Evolutionary conservation across 345 rosid genomes (phyloP).

Genomic region (Limnanthes douglasii): DNA sequence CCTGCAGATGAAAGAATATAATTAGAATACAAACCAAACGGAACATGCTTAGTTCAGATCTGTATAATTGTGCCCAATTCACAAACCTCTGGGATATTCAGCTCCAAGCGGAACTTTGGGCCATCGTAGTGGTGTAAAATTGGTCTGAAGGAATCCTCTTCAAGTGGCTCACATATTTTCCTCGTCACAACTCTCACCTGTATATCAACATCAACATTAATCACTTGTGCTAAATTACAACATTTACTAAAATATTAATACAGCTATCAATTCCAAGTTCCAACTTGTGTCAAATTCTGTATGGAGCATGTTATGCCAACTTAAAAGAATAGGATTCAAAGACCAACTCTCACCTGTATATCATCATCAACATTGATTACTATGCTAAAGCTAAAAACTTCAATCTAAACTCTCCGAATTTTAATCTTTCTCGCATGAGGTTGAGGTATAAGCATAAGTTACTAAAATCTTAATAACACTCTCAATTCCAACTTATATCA

Average conservation of each 20-base stretch:
- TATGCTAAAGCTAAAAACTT: too few species aligned
- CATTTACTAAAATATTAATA: background rate
- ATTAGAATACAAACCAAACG: background rate
- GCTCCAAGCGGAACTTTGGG: slow-evolving; percentile 95
- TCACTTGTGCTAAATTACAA: too few species aligned
- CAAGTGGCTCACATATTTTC: slow-evolving; percentile 74
- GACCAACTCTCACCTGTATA: too few species aligned
- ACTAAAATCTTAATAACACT: background rate
- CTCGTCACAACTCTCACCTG: slow-evolving; percentile 72
- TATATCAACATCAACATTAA: too few species aligned
- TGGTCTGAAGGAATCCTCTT: slow-evolving; percentile 98
- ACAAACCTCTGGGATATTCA: slow-evolving; percentile 81
- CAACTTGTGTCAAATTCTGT: too few species aligned
- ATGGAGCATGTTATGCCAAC: too few species aligned
- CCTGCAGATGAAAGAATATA: too few species aligned
- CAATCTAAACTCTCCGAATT: too few species aligned
- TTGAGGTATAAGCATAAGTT: background rate
- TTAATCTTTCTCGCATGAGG: too few species aligned
- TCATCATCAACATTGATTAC: too few species aligned
- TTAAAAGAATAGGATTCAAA: too few species aligned
- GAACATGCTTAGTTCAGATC: background rate
- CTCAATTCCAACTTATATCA: background rate
- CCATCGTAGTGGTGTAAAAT: slow-evolving; percentile 97
- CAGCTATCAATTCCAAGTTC: too few species aligned
- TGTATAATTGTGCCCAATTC: background rate